Evolutionary conservation across 2,329 filamentous ascomycete genomes (phyloP).

Genomic region (Gnomoniopsis sp.): DNA sequence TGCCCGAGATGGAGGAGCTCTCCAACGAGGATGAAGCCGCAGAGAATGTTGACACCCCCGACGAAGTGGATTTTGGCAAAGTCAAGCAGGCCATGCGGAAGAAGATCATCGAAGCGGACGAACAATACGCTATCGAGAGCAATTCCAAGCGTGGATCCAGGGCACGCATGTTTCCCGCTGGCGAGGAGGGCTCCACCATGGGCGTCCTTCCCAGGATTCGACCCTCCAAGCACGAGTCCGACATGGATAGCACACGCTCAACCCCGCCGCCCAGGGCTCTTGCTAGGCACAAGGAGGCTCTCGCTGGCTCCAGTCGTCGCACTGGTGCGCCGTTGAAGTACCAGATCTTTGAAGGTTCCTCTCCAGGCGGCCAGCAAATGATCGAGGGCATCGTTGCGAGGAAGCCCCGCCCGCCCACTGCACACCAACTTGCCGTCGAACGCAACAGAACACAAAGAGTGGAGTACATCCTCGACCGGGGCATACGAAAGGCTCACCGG

Average conservation of each 20-base stretch:
- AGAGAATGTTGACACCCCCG: slow-evolving; percentile 72
- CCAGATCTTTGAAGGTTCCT: slow-evolving; percentile 58
- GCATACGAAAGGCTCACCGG: slow-evolving; percentile 64
- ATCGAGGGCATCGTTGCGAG: slow-evolving; percentile 54
- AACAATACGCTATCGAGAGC: slow-evolving; percentile 62
- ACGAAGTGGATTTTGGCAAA: slow-evolving; percentile 68
- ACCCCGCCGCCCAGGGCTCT: slow-evolving; percentile 46
- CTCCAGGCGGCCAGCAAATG: slow-evolving; percentile 50
- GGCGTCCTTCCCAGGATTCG: slow-evolving; percentile 61
- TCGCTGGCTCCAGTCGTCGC: slow-evolving; percentile 36
- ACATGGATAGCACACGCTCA: slow-evolving; percentile 49
- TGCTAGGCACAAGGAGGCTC: slow-evolving; percentile 30
- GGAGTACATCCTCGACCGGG: slow-evolving; percentile 77
- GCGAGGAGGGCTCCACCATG: slow-evolving; percentile 49
- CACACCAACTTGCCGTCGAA: slow-evolving; percentile 78
- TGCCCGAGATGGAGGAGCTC: slow-evolving; percentile 65
- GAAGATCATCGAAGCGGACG: slow-evolving; percentile 72
- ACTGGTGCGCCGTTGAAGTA: slow-evolving; percentile 53
- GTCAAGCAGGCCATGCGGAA: slow-evolving; percentile 72
- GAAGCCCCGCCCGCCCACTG: slow-evolving; percentile 72
- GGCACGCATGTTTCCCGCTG: slow-evolving; percentile 22
- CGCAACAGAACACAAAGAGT: slow-evolving; percentile 74
- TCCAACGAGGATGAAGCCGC: slow-evolving; percentile 59
- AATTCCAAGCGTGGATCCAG: slow-evolving; percentile 55
- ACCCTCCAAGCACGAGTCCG: slow-evolving; percentile 59